Conservation (phyloP, 768 basidiomycete genomes). For the Kwoniella botswanensis region DNA sequence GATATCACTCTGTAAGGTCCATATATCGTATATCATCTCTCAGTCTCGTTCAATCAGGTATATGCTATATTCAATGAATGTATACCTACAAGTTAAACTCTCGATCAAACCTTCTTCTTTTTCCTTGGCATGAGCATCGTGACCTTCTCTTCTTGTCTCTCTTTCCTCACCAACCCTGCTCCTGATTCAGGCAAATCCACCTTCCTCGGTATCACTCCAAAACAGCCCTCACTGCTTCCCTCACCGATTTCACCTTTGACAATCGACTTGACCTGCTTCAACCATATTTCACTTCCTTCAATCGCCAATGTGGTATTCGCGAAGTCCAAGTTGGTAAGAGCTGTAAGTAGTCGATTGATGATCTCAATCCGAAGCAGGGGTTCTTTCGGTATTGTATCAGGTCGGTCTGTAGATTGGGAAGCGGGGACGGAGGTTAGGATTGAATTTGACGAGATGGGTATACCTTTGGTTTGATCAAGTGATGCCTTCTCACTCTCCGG, state of each 20-base stretch:
- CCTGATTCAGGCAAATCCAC: not conserved
- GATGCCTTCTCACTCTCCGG: not conserved
- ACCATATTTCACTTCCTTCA: slow-evolving; percentile 73
- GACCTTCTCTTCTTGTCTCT: slow-evolving; percentile 34
- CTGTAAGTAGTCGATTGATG: slow-evolving; percentile 71
- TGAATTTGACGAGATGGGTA: slow-evolving; percentile 54
- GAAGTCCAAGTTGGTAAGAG: slow-evolving; percentile 79
- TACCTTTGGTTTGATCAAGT: slow-evolving; percentile 52
- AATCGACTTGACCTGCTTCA: slow-evolving; percentile 58
- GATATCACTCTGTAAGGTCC: too few relatives aligned
- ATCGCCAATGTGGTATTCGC: slow-evolving; percentile 68
- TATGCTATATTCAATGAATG: too few relatives aligned
- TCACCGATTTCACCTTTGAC: slow-evolving; percentile 44
- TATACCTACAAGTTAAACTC: too few relatives aligned
- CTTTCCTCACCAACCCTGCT: slow-evolving; percentile 23
- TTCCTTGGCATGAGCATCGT: slow-evolving; percentile 52
- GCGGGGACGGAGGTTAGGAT: too few relatives aligned
- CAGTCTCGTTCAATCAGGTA: too few relatives aligned
- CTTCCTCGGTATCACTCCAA: slow-evolving; percentile 29
- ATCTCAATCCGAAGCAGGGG: slow-evolving; percentile 60
- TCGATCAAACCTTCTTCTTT: slow-evolving; percentile 45
- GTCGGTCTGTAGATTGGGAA: too few relatives aligned
- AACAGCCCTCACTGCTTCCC: slow-evolving; percentile 34
- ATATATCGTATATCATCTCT: too few relatives aligned
- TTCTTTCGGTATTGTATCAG: not conserved